phyloP scores from a whole-genome alignment of 2,329 filamentous ascomycete genomes.

The Exophiala sp. region DNA sequence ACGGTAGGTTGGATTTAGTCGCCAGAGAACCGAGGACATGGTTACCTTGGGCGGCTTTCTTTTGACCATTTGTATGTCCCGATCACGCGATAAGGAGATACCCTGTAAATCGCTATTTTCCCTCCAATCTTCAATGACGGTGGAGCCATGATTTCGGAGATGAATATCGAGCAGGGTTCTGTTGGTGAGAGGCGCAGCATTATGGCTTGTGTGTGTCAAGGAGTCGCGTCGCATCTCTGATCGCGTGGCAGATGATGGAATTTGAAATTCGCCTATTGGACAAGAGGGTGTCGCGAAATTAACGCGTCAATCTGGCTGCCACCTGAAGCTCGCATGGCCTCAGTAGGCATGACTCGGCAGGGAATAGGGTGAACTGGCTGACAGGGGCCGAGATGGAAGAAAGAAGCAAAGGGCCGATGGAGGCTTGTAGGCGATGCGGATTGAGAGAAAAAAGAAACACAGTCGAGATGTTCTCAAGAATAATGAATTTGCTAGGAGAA shows the following conservation, averaged over 20 bases:
- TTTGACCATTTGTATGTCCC: neutral
- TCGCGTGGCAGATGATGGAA: slow-evolving; percentile 19
- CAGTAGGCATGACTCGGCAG: too few relatives aligned
- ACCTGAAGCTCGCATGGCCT: neutral
- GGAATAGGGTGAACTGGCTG: too few relatives aligned
- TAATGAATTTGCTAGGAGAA: too few relatives aligned
- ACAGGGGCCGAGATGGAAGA: too few relatives aligned
- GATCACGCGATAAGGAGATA: slow-evolving; percentile 14
- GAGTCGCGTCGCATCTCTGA: slow-evolving; percentile 17
- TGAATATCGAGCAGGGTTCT: slow-evolving; percentile 5
- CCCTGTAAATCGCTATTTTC: neutral
- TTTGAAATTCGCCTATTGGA: slow-evolving; percentile 22
- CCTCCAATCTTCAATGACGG: neutral
- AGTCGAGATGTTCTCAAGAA: too few relatives aligned
- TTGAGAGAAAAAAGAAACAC: too few relatives aligned
- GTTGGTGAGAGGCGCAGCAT: neutral
- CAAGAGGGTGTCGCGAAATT: slow-evolving; percentile 21
- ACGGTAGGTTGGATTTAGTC: neutral
- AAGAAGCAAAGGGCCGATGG: too few relatives aligned
- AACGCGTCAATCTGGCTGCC: slow-evolving; percentile 24
- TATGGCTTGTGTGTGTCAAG: slow-evolving; percentile 16
- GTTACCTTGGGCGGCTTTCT: neutral
- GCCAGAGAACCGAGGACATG: neutral
- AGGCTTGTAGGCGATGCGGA: too few relatives aligned
- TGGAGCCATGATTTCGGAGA: slow-evolving; percentile 3